These are phyloP conservation scores for Podospora pseudopauciseta DNA, from an alignment of 495 filamentous ascomycete species.

Conservation along the genomic window DNA sequence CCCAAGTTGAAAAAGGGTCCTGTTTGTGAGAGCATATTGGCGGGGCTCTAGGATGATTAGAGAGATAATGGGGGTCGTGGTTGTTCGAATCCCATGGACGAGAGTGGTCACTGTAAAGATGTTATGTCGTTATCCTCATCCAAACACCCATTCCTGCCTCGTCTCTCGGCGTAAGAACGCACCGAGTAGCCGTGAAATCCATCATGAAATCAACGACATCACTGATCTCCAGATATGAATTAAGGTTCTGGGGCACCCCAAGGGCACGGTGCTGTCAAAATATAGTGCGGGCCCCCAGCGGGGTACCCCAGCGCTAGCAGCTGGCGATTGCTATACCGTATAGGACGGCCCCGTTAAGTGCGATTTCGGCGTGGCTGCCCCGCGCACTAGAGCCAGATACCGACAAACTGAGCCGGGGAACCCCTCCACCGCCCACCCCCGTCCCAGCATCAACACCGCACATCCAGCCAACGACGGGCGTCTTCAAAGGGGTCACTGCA, in stretches of 20 bases:
- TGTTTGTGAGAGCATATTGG: not conserved
- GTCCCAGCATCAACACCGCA: not conserved
- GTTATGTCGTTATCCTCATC: too few species aligned
- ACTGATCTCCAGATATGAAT: not conserved
- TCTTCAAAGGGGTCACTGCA: not conserved
- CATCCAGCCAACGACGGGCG: not conserved
- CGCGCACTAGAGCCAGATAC: not conserved
- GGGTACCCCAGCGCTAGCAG: not conserved
- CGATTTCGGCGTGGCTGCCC: constrained; percentile 1
- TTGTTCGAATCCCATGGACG: not conserved
- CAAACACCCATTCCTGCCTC: too few species aligned
- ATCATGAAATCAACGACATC: not conserved
- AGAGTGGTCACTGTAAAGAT: too few species aligned
- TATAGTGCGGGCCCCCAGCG: not conserved
- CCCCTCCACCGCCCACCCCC: not conserved
- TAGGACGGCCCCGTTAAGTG: not conserved
- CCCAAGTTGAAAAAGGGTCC: not conserved
- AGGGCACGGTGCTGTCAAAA: not conserved
- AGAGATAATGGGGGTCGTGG: not conserved
- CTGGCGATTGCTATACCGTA: not conserved
- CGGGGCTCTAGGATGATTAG: too few species aligned
- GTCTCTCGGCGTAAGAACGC: too few species aligned
- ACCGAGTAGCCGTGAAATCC: too few species aligned
- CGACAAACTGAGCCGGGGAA: not conserved
- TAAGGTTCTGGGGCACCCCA: not conserved